Conservation (phyloP, 106 monocot genomes). For the Acorus calamus region DNA sequence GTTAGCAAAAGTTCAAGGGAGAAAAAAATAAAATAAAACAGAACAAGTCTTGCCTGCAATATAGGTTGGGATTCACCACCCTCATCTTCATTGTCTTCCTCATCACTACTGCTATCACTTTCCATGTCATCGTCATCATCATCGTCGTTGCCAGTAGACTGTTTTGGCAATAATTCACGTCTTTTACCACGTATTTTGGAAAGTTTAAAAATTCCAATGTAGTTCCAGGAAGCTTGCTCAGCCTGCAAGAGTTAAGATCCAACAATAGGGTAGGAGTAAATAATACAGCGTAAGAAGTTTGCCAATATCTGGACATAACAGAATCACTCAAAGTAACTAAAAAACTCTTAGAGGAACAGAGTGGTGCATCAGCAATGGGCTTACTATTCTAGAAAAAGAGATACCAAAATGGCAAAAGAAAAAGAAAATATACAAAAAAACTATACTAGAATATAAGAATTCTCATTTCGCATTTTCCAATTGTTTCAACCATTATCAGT, state of each 20-base stretch:
- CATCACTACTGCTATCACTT: slow-evolving; percentile 73
- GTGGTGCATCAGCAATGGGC: too few relatives aligned
- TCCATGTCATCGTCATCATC: slow-evolving; percentile 51
- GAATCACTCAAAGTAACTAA: too few relatives aligned
- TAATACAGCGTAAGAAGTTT: not conserved
- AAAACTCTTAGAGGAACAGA: too few relatives aligned
- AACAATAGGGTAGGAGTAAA: not conserved
- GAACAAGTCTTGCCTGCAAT: slow-evolving; percentile 32
- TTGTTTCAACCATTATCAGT: too few relatives aligned
- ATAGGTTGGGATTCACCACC: slow-evolving; percentile 46
- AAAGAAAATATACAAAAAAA: too few relatives aligned
- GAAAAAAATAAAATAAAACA: not conserved
- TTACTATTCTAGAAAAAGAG: too few relatives aligned
- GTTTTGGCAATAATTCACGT: slow-evolving; percentile 53
- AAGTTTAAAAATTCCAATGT: slow-evolving; percentile 87
- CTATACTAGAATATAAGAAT: too few relatives aligned
- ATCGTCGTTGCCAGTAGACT: slow-evolving; percentile 8
- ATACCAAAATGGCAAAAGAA: too few relatives aligned
- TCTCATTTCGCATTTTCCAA: too few relatives aligned
- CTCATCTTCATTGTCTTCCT: slow-evolving; percentile 51
- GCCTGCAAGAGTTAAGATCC: slow-evolving; percentile 38
- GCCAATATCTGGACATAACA: too few relatives aligned
- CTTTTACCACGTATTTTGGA: slow-evolving; percentile 88
- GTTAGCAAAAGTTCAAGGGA: not conserved
- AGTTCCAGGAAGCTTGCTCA: slow-evolving; percentile 68